Evolutionary conservation across 2,329 filamentous ascomycete genomes (phyloP).

Genomic region (Eutypella sp.): DNA sequence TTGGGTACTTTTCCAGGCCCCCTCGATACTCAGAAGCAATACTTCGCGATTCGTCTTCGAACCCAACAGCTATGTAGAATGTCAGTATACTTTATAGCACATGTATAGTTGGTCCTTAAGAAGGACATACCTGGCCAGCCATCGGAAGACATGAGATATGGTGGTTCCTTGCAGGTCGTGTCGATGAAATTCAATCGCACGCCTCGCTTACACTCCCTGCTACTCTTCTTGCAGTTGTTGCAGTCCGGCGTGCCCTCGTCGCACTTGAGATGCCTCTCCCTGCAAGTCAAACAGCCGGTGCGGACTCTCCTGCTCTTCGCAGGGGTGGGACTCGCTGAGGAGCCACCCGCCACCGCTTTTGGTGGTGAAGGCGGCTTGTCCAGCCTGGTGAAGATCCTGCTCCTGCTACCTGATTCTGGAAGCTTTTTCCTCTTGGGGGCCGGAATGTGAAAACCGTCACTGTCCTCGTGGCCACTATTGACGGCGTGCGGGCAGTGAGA

Average conservation of each 20-base stretch:
- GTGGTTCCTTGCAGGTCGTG: constrained; percentile 65
- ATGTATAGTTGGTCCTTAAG: background rate
- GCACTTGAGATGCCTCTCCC: constrained; percentile 86
- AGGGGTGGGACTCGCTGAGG: constrained; percentile 18
- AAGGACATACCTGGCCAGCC: constrained; percentile 58
- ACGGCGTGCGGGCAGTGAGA: constrained; percentile 26
- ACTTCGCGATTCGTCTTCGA: constrained; percentile 81
- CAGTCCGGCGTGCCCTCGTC: constrained; percentile 65
- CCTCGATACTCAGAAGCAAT: constrained; percentile 89
- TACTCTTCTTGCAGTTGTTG: constrained; percentile 85
- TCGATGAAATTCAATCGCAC: constrained; percentile 90
- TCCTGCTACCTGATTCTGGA: constrained; percentile 14
- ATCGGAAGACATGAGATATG: constrained; percentile 53
- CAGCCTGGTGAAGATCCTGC: constrained; percentile 8
- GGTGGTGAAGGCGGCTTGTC: constrained; percentile 15
- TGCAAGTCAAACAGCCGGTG: constrained; percentile 86
- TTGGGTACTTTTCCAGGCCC: constrained; percentile 68
- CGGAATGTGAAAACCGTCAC: constrained; percentile 19
- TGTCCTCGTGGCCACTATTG: constrained; percentile 20
- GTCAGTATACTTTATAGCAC: constrained; percentile 5
- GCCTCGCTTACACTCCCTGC: constrained; percentile 77
- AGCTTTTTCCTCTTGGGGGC: constrained; percentile 23
- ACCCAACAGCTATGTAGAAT: constrained; percentile 60
- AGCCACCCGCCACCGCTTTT: constrained; percentile 17
- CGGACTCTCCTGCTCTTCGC: constrained; percentile 78